Percentiles rank a stretch among this genome's conserved stretches.
Conservation (phyloP, 441 rosid species). For the Metrosideros polymorpha region DNA sequence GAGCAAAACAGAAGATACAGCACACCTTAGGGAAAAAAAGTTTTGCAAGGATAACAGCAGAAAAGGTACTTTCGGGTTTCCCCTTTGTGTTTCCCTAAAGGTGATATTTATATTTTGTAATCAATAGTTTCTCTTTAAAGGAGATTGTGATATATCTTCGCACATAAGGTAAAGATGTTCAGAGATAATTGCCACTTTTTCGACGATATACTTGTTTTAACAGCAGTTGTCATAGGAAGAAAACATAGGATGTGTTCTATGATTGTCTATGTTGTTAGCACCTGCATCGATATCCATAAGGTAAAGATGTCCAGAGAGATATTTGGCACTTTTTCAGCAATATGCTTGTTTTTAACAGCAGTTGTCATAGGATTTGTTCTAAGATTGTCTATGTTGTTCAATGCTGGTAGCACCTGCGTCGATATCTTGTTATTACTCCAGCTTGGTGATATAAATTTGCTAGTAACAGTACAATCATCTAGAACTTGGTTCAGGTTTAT, state of each 20-base stretch:
- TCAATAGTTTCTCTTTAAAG: background rate
- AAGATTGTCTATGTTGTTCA: background rate
- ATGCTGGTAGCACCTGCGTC: background rate
- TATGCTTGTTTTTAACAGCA: background rate
- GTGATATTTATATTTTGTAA: too few species aligned
- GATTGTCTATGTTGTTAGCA: background rate
- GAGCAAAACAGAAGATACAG: background rate
- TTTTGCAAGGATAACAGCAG: background rate
- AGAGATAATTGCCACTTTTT: background rate
- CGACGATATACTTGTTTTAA: background rate
- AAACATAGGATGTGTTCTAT: background rate
- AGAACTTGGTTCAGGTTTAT: background rate
- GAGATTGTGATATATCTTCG: constrained; percentile 1
- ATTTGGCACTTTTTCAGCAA: background rate
- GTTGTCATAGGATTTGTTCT: background rate
- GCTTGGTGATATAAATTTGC: background rate
- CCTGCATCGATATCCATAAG: background rate
- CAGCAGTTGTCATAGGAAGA: background rate
- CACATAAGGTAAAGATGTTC: background rate
- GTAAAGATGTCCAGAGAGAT: background rate
- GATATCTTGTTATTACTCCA: background rate
- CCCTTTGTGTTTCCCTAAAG: background rate
- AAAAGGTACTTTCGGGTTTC: background rate
- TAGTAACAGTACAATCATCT: background rate
- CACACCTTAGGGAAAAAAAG: background rate